These are phyloP conservation scores for Cryptococcus deneoformans DNA, from an alignment of 1,284 basidiomycete genomes.

Conservation along the genomic window DNA sequence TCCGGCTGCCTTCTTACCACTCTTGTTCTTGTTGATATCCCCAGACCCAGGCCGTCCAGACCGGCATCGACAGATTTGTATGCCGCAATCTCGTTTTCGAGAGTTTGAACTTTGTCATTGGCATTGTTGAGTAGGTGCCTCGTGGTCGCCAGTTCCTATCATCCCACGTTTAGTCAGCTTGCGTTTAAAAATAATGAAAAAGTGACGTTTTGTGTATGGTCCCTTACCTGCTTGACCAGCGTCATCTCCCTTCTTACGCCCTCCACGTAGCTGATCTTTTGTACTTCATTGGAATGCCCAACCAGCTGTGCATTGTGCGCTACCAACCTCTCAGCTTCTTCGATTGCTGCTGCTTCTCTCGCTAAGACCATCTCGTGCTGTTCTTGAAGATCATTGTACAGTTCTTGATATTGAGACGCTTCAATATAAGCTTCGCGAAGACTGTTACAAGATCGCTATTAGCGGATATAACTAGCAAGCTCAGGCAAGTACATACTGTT, in stretches of 20 bases:
- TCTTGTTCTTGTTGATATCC: constrained; percentile 14
- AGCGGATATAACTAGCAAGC: background rate
- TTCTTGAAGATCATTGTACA: constrained; percentile 23
- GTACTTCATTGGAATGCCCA: constrained; percentile 27
- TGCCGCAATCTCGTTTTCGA: constrained; percentile 24
- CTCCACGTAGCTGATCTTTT: constrained; percentile 38
- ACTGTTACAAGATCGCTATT: constrained; percentile 9
- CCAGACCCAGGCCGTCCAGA: constrained; percentile 2
- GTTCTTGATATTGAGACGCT: constrained; percentile 16
- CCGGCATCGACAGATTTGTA: constrained; percentile 25
- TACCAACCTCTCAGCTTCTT: constrained; percentile 25
- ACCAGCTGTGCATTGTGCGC: constrained; percentile 30
- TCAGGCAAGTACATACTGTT: constrained; percentile 24
- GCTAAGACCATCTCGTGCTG: constrained; percentile 19
- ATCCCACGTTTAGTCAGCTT: background rate
- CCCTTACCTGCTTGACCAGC: constrained; percentile 29
- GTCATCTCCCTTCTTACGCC: constrained; percentile 33
- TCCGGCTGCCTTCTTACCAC: constrained; percentile 33
- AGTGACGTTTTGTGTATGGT: background rate
- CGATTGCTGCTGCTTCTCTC: constrained; percentile 22
- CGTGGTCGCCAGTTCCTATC: constrained; percentile 32
- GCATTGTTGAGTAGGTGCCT: constrained; percentile 30
- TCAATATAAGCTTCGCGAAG: constrained; percentile 18
- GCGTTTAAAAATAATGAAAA: background rate
- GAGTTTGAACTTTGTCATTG: constrained; percentile 19